A percentile compares a stretch with the other conserved stretches of the same genome.
Conservation (phyloP, 345 rosid genomes). For the Atalantia buxifolia region DNA sequence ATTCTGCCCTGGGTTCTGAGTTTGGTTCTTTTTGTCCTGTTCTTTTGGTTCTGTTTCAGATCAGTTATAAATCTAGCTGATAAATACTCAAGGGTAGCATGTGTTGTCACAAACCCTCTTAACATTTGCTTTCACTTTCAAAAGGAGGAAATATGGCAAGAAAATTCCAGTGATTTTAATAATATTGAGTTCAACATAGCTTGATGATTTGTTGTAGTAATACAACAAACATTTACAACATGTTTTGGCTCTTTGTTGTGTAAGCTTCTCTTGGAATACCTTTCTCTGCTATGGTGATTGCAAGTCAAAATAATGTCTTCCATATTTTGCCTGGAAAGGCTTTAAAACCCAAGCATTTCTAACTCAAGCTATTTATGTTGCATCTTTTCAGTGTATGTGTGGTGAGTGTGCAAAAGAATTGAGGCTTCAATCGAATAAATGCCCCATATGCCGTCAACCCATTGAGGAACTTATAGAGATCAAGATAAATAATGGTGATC, state of each 20-base stretch:
- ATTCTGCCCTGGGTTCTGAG: background rate
- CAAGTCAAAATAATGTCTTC: background rate
- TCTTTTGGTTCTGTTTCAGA: background rate
- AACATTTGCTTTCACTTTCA: background rate
- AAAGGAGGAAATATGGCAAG: background rate
- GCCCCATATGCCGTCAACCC: slow-evolving; percentile 90
- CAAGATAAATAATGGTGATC: slow-evolving; percentile 51
- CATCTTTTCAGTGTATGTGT: slow-evolving; percentile 69
- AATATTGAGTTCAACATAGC: background rate
- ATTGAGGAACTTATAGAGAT: slow-evolving; percentile 74
- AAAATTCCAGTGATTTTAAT: background rate
- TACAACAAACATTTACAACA: background rate
- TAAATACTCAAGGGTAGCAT: background rate
- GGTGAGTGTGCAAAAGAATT: slow-evolving; percentile 75
- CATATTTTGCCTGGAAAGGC: background rate
- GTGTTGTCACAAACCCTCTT: background rate
- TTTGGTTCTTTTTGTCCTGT: background rate
- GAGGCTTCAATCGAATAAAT: slow-evolving; percentile 77
- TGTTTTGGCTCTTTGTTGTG: background rate
- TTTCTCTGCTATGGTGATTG: background rate
- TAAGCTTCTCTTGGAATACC: background rate
- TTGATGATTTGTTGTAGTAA: background rate
- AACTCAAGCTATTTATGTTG: slow-evolving; percentile 12
- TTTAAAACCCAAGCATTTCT: background rate
- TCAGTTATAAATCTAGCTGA: background rate